A percentile compares a stretch with the other conserved stretches of the same genome.
phyloP scores from a whole-genome alignment of 2,329 filamentous ascomycete genomes.

The Talaromyces sp. region DNA sequence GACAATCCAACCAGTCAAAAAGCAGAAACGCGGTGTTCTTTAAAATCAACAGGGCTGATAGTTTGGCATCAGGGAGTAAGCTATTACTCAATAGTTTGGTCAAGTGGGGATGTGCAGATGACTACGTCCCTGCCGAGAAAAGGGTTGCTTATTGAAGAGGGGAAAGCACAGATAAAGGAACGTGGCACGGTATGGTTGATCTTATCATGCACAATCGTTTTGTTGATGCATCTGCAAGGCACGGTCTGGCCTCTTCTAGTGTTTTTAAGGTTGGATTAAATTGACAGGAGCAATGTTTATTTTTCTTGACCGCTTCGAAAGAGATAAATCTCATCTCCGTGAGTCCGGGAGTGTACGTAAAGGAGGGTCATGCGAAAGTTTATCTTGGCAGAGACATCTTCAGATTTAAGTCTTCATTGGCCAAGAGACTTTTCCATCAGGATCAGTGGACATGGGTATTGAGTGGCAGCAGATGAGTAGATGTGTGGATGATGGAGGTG shows the following conservation, averaged over 20 bases:
- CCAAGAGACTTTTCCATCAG: neutral
- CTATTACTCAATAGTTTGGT: neutral
- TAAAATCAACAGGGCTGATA: neutral
- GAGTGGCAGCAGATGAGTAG: neutral
- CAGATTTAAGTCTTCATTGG: neutral
- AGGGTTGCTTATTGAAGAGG: neutral
- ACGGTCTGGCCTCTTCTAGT: neutral
- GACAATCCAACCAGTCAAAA: neutral
- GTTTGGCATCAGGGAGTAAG: neutral
- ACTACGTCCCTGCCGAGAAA: neutral
- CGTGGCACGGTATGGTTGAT: conserved; percentile 6
- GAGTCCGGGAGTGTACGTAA: neutral
- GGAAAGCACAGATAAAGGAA: neutral
- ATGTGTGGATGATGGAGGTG: neutral
- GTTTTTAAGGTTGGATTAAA: too few species aligned
- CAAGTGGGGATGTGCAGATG: conserved; percentile 5
- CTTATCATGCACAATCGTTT: neutral
- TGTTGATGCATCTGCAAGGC: conserved; percentile 3
- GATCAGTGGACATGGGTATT: neutral
- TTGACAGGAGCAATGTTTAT: neutral
- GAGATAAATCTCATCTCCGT: neutral
- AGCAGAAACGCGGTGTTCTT: neutral
- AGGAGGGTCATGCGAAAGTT: neutral
- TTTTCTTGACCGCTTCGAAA: neutral
- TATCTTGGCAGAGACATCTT: neutral